A percentile compares a stretch with the other conserved stretches of the same genome.
These are phyloP conservation scores for Lasiodiplodia sp. DNA, from an alignment of 2,329 filamentous ascomycete genomes.

Conservation along the genomic window DNA sequence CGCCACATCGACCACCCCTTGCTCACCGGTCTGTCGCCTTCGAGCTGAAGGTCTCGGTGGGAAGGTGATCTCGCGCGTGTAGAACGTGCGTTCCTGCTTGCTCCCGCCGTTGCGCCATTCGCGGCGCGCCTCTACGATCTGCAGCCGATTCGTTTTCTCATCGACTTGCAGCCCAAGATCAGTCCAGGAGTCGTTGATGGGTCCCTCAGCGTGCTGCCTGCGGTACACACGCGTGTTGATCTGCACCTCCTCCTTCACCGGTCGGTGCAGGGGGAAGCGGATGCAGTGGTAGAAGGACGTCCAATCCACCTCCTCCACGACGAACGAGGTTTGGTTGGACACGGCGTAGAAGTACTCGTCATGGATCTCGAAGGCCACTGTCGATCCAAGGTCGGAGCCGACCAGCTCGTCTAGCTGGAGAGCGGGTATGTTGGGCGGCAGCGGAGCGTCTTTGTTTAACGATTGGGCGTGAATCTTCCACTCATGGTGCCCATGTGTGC, in stretches of 20 bases:
- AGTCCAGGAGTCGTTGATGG: conserved; percentile 78
- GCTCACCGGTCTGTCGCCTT: background rate
- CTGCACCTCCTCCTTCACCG: conserved; percentile 51
- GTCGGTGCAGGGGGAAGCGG: conserved; percentile 64
- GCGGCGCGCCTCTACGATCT: conserved; percentile 71
- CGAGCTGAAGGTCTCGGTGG: conserved; percentile 26
- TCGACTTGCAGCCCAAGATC: conserved; percentile 68
- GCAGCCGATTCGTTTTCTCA: conserved; percentile 63
- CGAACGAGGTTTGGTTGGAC: conserved; percentile 69
- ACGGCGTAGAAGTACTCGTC: conserved; percentile 72
- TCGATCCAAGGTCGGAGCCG: conserved; percentile 70
- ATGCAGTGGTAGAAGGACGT: conserved; percentile 74
- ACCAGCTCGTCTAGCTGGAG: conserved; percentile 65
- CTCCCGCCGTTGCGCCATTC: conserved; percentile 69
- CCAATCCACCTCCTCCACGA: conserved; percentile 70
- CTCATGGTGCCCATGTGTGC: conserved; percentile 62
- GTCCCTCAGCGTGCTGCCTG: conserved; percentile 71
- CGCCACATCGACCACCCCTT: background rate
- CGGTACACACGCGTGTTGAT: conserved; percentile 65
- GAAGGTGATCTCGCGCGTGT: conserved; percentile 64
- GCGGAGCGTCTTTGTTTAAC: conserved; percentile 30
- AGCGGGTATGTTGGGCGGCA: conserved; percentile 41
- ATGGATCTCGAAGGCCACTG: conserved; percentile 75
- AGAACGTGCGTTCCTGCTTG: conserved; percentile 70
- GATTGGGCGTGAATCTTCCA: conserved; percentile 64